These are phyloP conservation scores for Dictyostelium capitatum DNA, from an alignment of 78 protist genomes.

Conservation along the genomic window DNA sequence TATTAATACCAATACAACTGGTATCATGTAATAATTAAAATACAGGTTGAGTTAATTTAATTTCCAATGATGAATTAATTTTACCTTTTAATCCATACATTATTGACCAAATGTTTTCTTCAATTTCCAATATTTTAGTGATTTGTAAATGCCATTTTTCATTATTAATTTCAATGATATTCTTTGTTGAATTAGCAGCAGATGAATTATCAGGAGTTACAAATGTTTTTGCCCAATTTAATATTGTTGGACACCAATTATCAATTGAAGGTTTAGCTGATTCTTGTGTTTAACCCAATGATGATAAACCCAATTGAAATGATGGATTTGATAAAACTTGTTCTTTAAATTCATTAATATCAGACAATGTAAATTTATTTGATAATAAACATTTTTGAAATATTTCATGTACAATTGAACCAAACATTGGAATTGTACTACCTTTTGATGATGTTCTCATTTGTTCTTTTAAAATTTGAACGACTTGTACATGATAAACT, in stretches of 20 bases:
- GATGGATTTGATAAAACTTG: constrained; percentile 22
- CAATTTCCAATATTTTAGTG: constrained; percentile 52
- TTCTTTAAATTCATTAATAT: constrained; percentile 19
- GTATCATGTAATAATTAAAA: no score
- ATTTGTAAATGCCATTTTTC: constrained; percentile 49
- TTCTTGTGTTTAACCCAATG: constrained; percentile 55
- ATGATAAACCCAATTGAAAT: constrained; percentile 23
- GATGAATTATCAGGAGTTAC: neutral
- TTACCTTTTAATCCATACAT: constrained; percentile 81
- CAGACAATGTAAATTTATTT: neutral
- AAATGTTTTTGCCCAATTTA: constrained; percentile 16
- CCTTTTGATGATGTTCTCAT: neutral
- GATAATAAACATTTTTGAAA: constrained; percentile 38
- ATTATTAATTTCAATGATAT: constrained; percentile 10
- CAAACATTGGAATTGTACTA: constrained; percentile 37
- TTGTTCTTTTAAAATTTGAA: constrained; percentile 51
- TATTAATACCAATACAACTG: no score
- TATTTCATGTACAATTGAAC: constrained; percentile 65
- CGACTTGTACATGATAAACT: constrained; percentile 64
- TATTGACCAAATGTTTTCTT: constrained; percentile 75
- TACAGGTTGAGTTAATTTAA: constrained; percentile 46
- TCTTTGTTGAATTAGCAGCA: neutral
- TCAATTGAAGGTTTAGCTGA: neutral
- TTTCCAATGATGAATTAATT: constrained; percentile 58
- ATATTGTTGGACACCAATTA: constrained; percentile 18